Base-by-base conservation (phyloP, 352 stramenopile species). In the Phytophthora uliginosa region DNA sequence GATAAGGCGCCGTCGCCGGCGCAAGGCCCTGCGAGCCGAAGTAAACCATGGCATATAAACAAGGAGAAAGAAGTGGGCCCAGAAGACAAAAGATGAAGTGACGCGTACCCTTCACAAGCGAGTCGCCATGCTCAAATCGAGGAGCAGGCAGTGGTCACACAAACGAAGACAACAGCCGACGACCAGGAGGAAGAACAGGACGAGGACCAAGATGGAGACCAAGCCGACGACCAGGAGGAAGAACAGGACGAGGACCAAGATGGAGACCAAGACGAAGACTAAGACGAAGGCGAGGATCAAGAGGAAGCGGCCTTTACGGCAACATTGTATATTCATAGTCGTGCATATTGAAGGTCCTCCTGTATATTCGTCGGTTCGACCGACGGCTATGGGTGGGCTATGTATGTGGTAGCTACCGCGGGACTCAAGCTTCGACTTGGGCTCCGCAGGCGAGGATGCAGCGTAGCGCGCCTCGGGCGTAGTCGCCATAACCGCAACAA, bases 401-500 rank as follows among this genome's bases (percentile, higher is more conserved):
- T n/a, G 42, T 50, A 50, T 54, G 10, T 54, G 47, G 47, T 54
- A 31, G 47, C 47, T 54, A 54, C 47, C 20, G 47, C 47, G 47
- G 47, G 47, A 15, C 20, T 15, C 20, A 54, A 28, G n/a, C 47
- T 54, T 54, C 7, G 47, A 17, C 20, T 7, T 33, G 47, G 47
- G 20, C 8, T 33, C 47, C 47, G 47, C 33, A 54, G 20, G 47
- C 47, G 47, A 54, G 47, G 47, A 33, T 31, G 47, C 47, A 54
- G 47, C 47, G 47, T 28, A 54, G 47, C 47, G 20, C 47, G 47
- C 20, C 9, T 54, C 22, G 47, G 47, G n/a, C 47, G 22, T 54
- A 33, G 47, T 31, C 20, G 47, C 47, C 47, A 54, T 54, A 54
- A 54, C 47, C 47, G 47, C 47, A 54, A 54, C 47, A 54, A 33